These are phyloP conservation scores for Aspergillus fischeri DNA, from an alignment of 2,329 filamentous ascomycete species.

Conservation along the genomic window DNA sequence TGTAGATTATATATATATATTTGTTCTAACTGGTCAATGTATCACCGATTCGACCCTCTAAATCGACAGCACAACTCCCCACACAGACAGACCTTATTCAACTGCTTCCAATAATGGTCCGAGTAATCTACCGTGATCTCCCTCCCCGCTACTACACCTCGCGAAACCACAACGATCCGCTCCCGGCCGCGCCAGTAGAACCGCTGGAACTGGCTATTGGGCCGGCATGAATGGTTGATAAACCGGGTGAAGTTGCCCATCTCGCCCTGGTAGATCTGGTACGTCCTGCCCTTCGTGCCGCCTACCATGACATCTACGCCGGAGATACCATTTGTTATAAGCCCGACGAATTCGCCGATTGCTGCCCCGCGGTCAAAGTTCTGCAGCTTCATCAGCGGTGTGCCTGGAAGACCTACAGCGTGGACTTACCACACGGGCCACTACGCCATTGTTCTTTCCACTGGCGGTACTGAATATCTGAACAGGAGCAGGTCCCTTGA, in stretches of 20 bases:
- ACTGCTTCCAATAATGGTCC: conserved; percentile 53
- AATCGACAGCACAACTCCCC: conserved; percentile 48
- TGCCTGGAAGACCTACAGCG: too few relatives aligned
- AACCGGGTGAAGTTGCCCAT: conserved; percentile 56
- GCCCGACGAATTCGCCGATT: conserved; percentile 54
- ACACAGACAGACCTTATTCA: conserved; percentile 54
- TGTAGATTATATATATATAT: background rate
- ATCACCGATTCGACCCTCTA: background rate
- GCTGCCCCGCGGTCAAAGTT: conserved; percentile 51
- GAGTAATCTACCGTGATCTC: conserved; percentile 59
- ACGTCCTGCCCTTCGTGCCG: conserved; percentile 34
- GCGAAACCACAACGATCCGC: conserved; percentile 53
- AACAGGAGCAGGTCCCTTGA: conserved; percentile 42
- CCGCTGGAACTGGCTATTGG: conserved; percentile 54
- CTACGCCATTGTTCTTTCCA: conserved; percentile 53
- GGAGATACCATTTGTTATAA: conserved; percentile 50
- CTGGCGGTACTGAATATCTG: conserved; percentile 52
- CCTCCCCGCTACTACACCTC: conserved; percentile 49
- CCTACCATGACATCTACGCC: conserved; percentile 55
- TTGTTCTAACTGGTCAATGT: background rate
- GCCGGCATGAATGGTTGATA: conserved; percentile 56
- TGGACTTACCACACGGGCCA: conserved; percentile 22
- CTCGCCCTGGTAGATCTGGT: conserved; percentile 57
- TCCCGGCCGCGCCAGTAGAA: conserved; percentile 57
- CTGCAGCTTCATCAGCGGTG: conserved; percentile 20